Base-by-base conservation (phyloP, 345 rosid genomes). In the Noccaea bulbosa region DNA sequence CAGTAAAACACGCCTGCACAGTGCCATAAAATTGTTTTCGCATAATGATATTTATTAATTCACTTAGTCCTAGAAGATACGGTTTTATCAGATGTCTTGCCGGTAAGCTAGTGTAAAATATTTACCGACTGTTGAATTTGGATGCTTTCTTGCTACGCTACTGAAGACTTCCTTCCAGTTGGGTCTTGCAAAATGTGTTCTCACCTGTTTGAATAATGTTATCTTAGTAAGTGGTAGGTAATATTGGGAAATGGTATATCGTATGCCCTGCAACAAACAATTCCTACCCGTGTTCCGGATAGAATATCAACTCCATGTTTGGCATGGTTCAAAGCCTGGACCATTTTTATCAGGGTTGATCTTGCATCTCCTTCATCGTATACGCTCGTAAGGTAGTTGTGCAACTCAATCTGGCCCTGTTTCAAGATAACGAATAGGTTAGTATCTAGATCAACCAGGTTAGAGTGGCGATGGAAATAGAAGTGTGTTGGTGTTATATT, bases 281-380 rank as follows among this genome's bases (percentile, higher is more conserved):
- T n/a, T n/a, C n/a, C n/a, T n/a, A n/a, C 99, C 68, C 95, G 77
- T 71, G 99, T 94, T 72, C 97, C 99, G 2, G 97, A 91, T 56
- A 94, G 77, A 72, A 94, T 89, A 83, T 94, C 99, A 51, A 91
- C 91, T 10, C 99, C 97, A 65, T 91, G 88, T 69, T 94, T 94
- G 58, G 99, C 99, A 82, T 94, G 98, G 67, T 86, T 89, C 43
- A 91, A 82, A 71, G 99, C 99, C 78, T 94, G 99, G 44, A 94
- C 96, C 99, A 94, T 88, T 64, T 97, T 91, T 57, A 91, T 91
- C 68, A 94, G 78, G 15, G 98, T 88, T 76, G 99, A 94, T 67
- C 96, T 88, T 32, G 99, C 99, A 74, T 94, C 99, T 2, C 96
- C 95, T 79, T 94, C 99, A 80, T 94, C 99, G 64, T 94, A 94